Percentiles rank a stretch among this genome's conserved stretches.
Evolutionary conservation across 2,329 filamentous ascomycete species (phyloP).

Genomic region (Sphaerulina musiva): DNA sequence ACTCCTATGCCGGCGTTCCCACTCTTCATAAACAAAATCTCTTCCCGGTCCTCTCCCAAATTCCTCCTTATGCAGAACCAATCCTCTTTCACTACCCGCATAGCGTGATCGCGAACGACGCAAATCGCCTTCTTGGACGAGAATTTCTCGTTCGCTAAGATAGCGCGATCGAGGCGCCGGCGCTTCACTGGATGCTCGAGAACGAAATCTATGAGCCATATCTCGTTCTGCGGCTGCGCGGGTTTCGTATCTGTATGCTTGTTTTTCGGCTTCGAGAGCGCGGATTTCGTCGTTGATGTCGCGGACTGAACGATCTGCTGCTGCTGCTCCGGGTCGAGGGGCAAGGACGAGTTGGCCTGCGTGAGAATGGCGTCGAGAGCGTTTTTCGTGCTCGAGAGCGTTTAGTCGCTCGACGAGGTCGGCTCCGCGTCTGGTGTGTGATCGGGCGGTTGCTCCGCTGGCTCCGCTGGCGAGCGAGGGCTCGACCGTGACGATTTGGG

Average conservation of each 20-base stretch:
- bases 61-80: slow-evolving; percentile 1
- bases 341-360: slow-evolving; percentile 19
- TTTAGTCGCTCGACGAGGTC: slow-evolving; percentile 8
- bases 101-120: not conserved
- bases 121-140: slow-evolving; percentile 1
- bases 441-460: slow-evolving; percentile 1
- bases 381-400: slow-evolving; percentile 5
- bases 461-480: slow-evolving; percentile 2
- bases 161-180: not conserved
- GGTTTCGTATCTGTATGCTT: slow-evolving; percentile 52
- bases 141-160: not conserved
- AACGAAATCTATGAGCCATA: slow-evolving; percentile 38
- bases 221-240: slow-evolving; percentile 41
- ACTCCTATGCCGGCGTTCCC: slow-evolving; percentile 31
- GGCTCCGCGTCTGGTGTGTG: not conserved
- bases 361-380: slow-evolving; percentile 5
- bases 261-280: slow-evolving; percentile 60
- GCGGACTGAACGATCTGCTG: slow-evolving; percentile 42
- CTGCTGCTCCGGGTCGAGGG: slow-evolving; percentile 3
- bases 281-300: slow-evolving; percentile 68
- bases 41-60: slow-evolving; percentile 35
- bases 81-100: not conserved
- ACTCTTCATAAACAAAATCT: slow-evolving; percentile 41
- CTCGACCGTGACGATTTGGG: slow-evolving; percentile 3
- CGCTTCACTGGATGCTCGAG: slow-evolving; percentile 27